Evolutionary conservation across 257 asterid species (phyloP), one percentile per base, ranked within the genome.

Genomic region (Solanum medicagineum): DNA sequence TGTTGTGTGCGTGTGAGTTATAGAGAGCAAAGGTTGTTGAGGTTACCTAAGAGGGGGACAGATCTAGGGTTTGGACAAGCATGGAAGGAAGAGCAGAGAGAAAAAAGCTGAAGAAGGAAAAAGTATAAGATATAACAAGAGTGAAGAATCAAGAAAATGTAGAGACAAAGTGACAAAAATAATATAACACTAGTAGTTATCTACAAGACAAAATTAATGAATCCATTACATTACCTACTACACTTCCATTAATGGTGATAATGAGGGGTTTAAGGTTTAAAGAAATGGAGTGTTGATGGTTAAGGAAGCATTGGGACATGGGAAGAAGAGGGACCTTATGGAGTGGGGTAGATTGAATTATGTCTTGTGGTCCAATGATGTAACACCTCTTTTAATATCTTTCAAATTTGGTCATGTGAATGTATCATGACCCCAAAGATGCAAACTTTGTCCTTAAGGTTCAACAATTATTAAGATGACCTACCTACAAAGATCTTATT

Each of bases 11-110:
- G 85, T 81, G 81, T 49, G 87, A 85, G 77, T 49, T 77, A 51
- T 77, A 77, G 83, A 77, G 80, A 51, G 47, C 83, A 77, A 51
- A 77, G 63, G 22, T 77, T 17, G 89, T 80, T 71, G 68, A 88
- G 86, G 88, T 89, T 91, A 93, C 93, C 97, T 89, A 91, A 85
- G 83, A 84, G 89, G 92, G 92, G 92, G 92, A 90, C 97, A 94
- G 97, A 95, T 95, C 97, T 95, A 92, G 99, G 95, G 97, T 94
- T 95, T 91, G 89, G 89, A 90, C 90, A 91, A 88, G 92, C 94
- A 93, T 88, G 90, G 89, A 82, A 62, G 74, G 4, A 29, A 86
- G 87, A 83, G 71, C 87, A 66, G 81, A 84, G 87, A 44, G 83
- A 81, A 85, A 86, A 88, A 84, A 82, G 88, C 55, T 73, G 62